Evolutionary conservation across 2,329 filamentous ascomycete genomes (phyloP), one percentile per base, ranked within the genome.

Genomic region (Botrytis tulipae): DNA sequence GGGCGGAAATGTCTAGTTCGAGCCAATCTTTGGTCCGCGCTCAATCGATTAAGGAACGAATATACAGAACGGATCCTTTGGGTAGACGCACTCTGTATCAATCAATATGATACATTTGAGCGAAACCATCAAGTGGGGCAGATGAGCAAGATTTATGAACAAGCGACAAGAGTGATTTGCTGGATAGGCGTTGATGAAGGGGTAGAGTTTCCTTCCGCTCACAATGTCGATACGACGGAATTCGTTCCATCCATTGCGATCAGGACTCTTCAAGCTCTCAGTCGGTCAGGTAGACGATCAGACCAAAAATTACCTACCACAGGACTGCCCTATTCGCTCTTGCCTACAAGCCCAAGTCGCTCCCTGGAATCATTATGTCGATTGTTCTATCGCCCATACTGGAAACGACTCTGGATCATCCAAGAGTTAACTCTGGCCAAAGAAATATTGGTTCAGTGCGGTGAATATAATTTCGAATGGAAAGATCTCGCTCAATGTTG

Each of bases 361-460:
- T 42, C 65, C 16, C 37, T 68, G 22, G 35, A 51, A n/a, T 25
- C 65, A 54, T 40, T 54, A 48, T 46, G 20, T 65, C 70, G 29
- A 20, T 60, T 40, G 29, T 54, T 62, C 18, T 65, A 54, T 32
- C 57, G 70, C 29, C 37, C 29, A 40, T 75, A 72, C 44, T 73
- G 66, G 67, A 68, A 48, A 32, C 68, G 72, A 29, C 62, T 72
- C 32, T 75, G 68, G 68, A 72, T 75, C 46, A 25, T 71, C 18
- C 72, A 75, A 62, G 74, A 73, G n/a, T 69, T 75, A 9, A 54
- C 70, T 7, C 44, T 74, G n/a, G 73, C 73, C 20, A 74, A 32
- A 16, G 46, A 54, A 42, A 59, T 69, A 51, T 40, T 74, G n/a
- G 63, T 69, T 16, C 59, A 59, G 25, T 65, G 62, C 29, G 62